A percentile compares a stretch with the other conserved stretches of the same genome.
Evolutionary conservation across 1,139 yeast genomes (phyloP).

Genomic region (Torulaspora globosa): DNA sequence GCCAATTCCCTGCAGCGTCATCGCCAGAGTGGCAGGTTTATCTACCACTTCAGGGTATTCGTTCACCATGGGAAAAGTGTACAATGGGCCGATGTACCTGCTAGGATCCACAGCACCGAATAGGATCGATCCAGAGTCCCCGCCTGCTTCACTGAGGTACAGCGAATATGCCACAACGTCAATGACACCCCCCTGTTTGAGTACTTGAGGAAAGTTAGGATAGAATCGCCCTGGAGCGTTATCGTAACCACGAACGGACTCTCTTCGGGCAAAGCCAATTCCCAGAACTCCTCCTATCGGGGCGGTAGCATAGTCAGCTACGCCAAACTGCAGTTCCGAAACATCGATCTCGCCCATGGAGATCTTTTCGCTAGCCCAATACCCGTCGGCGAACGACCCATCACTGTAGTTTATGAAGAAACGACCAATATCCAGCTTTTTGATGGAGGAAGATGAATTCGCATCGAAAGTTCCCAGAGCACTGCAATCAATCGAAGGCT

Average conservation of each 20-base stretch:
- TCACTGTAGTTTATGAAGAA: constrained; percentile 27
- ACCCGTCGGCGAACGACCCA: constrained; percentile 27
- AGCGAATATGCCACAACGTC: constrained; percentile 51
- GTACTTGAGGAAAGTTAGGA: constrained; percentile 54
- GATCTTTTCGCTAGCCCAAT: constrained; percentile 27
- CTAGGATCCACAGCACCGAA: constrained; percentile 56
- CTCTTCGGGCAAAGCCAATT: constrained; percentile 30
- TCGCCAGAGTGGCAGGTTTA: constrained; percentile 42
- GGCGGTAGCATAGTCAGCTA: constrained; percentile 25
- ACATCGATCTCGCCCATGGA: constrained; percentile 16
- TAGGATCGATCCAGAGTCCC: constrained; percentile 43
- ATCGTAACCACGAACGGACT: constrained; percentile 25
- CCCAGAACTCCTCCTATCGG: constrained; percentile 31
- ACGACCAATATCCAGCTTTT: constrained; percentile 17
- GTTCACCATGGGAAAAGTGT: constrained; percentile 44
- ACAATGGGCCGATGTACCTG: constrained; percentile 45
- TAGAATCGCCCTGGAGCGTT: constrained; percentile 38
- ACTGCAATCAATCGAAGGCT: constrained; percentile 18
- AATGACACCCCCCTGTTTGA: constrained; percentile 51
- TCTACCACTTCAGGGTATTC: constrained; percentile 28
- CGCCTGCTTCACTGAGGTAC: constrained; percentile 40
- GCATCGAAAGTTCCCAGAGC: constrained; percentile 14
- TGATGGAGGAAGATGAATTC: constrained; percentile 15
- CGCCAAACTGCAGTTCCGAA: constrained; percentile 26
- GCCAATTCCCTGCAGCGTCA: constrained; percentile 44